These are phyloP conservation scores for Camelina neglecta DNA, from an alignment of 345 rosid genomes.

Conservation along the genomic window DNA sequence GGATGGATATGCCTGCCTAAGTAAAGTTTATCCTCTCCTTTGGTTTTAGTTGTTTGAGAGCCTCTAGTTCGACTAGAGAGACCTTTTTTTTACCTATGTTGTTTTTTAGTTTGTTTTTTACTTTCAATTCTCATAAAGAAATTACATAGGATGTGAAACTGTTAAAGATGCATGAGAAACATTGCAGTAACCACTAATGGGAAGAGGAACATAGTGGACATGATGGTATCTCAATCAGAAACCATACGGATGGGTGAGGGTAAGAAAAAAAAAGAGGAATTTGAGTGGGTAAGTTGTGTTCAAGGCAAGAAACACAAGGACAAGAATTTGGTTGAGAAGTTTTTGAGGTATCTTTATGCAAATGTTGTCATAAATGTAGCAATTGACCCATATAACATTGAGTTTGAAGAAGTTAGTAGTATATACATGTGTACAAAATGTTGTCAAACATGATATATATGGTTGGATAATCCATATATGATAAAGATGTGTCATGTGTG, in stretches of 20 bases:
- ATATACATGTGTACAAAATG: background rate
- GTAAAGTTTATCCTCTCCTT: constrained; percentile 7
- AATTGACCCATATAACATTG: background rate
- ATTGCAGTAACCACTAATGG: background rate
- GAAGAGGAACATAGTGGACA: background rate
- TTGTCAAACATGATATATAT: background rate
- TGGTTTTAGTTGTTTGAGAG: constrained; percentile 1
- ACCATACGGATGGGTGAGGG: background rate
- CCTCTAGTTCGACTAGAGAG: background rate
- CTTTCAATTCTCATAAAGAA: too few species aligned
- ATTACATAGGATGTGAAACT: background rate
- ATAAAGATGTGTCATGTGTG: background rate
- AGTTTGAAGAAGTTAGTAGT: background rate
- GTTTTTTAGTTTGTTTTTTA: background rate
- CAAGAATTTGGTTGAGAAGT: background rate
- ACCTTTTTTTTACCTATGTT: background rate
- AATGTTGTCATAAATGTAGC: background rate
- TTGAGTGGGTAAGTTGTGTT: too few species aligned
- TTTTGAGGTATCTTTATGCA: background rate
- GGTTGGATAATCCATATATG: background rate
- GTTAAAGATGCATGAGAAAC: background rate
- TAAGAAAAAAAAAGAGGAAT: too few species aligned
- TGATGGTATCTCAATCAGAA: background rate
- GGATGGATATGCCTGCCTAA: constrained; percentile 19
- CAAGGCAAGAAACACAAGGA: too few species aligned